Conservation (phyloP, 352 stramenopile genomes). For the Phytopythium delawarense region DNA sequence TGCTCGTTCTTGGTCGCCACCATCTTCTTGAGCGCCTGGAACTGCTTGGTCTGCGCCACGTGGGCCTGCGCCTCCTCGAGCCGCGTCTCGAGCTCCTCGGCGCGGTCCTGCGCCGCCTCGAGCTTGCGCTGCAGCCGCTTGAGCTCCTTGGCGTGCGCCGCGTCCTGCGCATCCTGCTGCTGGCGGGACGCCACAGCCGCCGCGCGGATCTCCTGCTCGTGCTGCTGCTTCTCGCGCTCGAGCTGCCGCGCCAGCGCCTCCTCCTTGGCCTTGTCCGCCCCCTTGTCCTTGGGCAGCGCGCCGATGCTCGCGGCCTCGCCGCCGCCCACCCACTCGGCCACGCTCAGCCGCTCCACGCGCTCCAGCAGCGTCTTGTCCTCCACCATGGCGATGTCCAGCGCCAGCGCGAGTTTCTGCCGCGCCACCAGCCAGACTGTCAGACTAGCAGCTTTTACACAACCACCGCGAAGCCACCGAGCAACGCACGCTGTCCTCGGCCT, state of each 20-base stretch:
- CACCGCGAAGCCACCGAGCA: background rate
- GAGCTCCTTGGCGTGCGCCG: constrained; percentile 45
- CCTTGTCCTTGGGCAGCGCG: constrained; percentile 15
- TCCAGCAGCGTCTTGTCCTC: constrained; percentile 73
- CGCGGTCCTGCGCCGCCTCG: constrained; percentile 37
- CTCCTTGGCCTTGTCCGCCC: constrained; percentile 20
- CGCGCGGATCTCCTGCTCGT: constrained; percentile 60
- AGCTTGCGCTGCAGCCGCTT: constrained; percentile 58
- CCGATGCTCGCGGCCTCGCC: constrained; percentile 20
- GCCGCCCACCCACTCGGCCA: constrained; percentile 62
- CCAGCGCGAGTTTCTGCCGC: constrained; percentile 48
- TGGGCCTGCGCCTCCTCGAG: constrained; percentile 63
- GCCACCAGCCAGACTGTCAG: background rate
- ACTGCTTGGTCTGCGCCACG: constrained; percentile 77
- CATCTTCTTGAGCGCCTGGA: constrained; percentile 81
- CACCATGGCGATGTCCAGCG: constrained; percentile 69
- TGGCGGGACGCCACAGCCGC: constrained; percentile 39
- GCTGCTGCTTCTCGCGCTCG: constrained; percentile 32
- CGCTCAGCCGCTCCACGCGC: constrained; percentile 69
- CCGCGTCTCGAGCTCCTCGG: constrained; percentile 52
- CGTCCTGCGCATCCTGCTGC: constrained; percentile 45
- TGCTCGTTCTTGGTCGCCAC: constrained; percentile 82
- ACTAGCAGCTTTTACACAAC: background rate
- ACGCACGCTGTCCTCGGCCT: constrained; percentile 61
- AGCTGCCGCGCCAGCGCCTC: constrained; percentile 29